These are phyloP conservation scores for Guadua angustifolia DNA, from an alignment of 176 grass and related monocot genomes.

Conservation along the genomic window DNA sequence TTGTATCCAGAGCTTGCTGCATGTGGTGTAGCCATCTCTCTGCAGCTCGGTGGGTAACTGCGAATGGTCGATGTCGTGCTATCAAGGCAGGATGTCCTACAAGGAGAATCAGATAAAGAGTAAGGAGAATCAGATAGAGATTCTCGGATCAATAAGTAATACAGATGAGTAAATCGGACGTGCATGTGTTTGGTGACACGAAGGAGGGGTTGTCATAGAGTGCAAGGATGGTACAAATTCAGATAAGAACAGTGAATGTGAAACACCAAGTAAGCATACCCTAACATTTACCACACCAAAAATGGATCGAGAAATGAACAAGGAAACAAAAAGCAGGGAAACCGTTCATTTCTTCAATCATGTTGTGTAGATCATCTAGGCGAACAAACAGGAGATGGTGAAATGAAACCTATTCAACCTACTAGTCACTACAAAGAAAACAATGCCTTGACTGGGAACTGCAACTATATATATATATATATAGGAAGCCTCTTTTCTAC, in stretches of 20 bases:
- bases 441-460: neutral
- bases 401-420: neutral
- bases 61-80: slow-evolving; percentile 74
- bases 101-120: slow-evolving; percentile 1
- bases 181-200: neutral
- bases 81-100: slow-evolving; percentile 94
- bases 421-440: neutral
- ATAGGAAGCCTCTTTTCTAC: too few relatives aligned
- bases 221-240: neutral
- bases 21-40: slow-evolving; percentile 96
- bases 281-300: neutral
- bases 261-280: neutral
- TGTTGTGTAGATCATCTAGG: neutral
- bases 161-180: neutral
- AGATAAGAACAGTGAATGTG: neutral
- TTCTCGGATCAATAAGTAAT: neutral
- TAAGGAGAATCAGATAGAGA: slow-evolving; percentile 13
- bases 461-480: neutral
- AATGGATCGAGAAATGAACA: neutral
- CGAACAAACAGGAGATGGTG: neutral
- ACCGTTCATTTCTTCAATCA: neutral
- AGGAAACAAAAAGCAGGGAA: neutral
- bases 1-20: slow-evolving; percentile 76
- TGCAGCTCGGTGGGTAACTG: slow-evolving; percentile 79
- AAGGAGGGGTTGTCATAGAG: neutral